These are phyloP conservation scores for Diaporthe sp. DNA, from an alignment of 2,329 filamentous ascomycete genomes.

Conservation along the genomic window DNA sequence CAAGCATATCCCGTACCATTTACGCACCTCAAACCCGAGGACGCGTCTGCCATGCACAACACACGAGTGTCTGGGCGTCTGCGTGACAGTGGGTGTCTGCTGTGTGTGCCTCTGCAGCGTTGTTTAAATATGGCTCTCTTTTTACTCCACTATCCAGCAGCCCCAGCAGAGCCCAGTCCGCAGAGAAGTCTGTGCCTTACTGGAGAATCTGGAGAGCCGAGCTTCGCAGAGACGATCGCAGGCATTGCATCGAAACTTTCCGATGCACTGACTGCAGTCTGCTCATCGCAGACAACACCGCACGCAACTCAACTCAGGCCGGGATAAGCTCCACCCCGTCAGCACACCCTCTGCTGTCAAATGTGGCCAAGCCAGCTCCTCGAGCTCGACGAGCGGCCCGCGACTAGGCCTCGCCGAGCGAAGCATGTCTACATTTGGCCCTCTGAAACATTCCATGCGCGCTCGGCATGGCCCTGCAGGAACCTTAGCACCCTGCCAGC, in stretches of 20 bases:
- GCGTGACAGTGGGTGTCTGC: not conserved
- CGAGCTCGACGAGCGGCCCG: not conserved
- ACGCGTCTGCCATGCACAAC: not conserved
- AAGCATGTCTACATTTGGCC: slow-evolving; percentile 12
- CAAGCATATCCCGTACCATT: slow-evolving; percentile 23
- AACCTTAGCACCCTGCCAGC: slow-evolving; percentile 2
- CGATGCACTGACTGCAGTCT: slow-evolving; percentile 1
- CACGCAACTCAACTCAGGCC: not conserved
- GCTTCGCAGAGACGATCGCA: not conserved
- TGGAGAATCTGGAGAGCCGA: not conserved
- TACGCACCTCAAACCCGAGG: not conserved
- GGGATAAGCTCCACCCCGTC: not conserved
- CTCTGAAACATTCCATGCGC: slow-evolving; percentile 30
- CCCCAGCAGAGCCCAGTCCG: slow-evolving; percentile 6
- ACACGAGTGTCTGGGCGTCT: not conserved
- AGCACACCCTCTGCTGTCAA: not conserved
- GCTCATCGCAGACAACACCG: not conserved
- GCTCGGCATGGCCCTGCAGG: not conserved
- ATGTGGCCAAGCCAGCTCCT: not conserved
- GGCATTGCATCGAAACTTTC: not conserved
- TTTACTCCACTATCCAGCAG: slow-evolving; percentile 7
- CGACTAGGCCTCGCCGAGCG: not conserved
- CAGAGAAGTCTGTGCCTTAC: slow-evolving; percentile 14
- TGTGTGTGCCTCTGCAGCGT: not conserved
- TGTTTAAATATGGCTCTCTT: not conserved